Evolutionary conservation across 164 flowering plant genomes (phyloP).

Genomic region (Nymphaea colorata): DNA sequence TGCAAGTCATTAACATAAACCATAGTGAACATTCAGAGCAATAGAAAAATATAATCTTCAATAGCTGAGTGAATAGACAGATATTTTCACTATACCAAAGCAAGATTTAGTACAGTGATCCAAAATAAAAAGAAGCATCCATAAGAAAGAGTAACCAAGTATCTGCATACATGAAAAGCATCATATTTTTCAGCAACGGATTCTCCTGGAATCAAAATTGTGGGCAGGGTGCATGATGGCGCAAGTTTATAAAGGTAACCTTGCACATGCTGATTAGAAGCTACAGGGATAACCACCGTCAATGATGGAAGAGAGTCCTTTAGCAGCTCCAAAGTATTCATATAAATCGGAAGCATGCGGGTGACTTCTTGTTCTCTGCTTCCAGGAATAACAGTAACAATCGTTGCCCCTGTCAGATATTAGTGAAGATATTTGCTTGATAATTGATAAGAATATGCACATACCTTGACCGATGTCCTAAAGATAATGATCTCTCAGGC

Average conservation of each 20-base stretch:
- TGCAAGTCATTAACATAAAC: no score
- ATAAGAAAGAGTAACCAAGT: no score
- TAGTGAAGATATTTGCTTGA: not conserved
- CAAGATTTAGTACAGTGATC: not conserved
- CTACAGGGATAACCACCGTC: slow-evolving; percentile 59
- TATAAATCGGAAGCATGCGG: slow-evolving; percentile 73
- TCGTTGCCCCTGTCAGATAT: slow-evolving; percentile 44
- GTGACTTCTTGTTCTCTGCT: slow-evolving; percentile 90
- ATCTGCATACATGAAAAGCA: slow-evolving; percentile 58
- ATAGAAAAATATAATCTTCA: not conserved
- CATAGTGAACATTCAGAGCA: not conserved
- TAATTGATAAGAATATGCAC: no score
- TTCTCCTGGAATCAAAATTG: slow-evolving; percentile 51
- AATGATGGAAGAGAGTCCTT: slow-evolving; percentile 39
- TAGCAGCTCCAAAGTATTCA: slow-evolving; percentile 34
- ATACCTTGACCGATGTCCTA: no score
- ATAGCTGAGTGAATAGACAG: not conserved
- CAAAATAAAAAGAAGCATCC: not conserved
- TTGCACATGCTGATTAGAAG: slow-evolving; percentile 67
- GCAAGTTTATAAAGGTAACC: slow-evolving; percentile 26
- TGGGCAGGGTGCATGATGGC: slow-evolving; percentile 47
- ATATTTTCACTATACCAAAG: not conserved
- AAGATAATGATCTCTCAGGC: no score
- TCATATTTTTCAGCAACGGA: slow-evolving; percentile 41
- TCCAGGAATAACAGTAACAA: slow-evolving; percentile 81